Percentiles rank a stretch among this genome's conserved stretches.
phyloP scores from a whole-genome alignment of 331 rosid species.

The Telfairia occidentalis region DNA sequence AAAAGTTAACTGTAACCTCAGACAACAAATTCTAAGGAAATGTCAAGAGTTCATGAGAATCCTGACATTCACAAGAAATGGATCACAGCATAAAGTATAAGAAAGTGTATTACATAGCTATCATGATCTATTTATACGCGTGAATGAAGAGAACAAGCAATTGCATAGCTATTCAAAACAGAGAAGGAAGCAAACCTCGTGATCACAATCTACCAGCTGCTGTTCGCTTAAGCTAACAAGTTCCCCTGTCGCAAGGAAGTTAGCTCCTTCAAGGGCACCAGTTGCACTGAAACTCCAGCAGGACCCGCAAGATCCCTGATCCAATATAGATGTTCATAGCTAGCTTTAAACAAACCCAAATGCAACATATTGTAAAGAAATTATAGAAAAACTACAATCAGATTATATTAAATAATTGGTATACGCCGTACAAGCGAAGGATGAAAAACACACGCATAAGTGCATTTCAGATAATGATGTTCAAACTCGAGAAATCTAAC shows the following conservation, averaged over 20 bases:
- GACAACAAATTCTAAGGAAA: not conserved
- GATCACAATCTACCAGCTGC: slow-evolving; percentile 95
- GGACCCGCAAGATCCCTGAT: slow-evolving; percentile 90
- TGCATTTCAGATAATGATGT: not conserved
- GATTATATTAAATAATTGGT: not conserved
- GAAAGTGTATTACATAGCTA: not conserved
- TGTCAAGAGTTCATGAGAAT: not conserved
- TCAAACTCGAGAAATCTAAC: not conserved
- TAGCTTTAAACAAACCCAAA: not conserved
- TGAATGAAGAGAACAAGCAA: not conserved
- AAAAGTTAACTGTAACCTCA: not conserved
- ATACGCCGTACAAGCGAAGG: not conserved
- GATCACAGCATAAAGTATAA: not conserved
- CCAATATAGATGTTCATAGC: not conserved
- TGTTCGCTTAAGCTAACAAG: slow-evolving; percentile 96
- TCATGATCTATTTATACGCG: not conserved
- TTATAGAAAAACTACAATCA: not conserved
- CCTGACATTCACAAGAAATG: not conserved
- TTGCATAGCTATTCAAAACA: not conserved
- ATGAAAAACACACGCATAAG: not conserved
- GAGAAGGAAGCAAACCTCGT: slow-evolving; percentile 43
- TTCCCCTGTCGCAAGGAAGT: slow-evolving; percentile 64
- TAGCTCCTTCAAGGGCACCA: slow-evolving; percentile 96
- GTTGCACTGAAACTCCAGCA: slow-evolving; percentile 97
- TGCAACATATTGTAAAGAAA: not conserved